Base-by-base conservation (phyloP, 352 stramenopile species). In the Sclerospora graminicola region DNA sequence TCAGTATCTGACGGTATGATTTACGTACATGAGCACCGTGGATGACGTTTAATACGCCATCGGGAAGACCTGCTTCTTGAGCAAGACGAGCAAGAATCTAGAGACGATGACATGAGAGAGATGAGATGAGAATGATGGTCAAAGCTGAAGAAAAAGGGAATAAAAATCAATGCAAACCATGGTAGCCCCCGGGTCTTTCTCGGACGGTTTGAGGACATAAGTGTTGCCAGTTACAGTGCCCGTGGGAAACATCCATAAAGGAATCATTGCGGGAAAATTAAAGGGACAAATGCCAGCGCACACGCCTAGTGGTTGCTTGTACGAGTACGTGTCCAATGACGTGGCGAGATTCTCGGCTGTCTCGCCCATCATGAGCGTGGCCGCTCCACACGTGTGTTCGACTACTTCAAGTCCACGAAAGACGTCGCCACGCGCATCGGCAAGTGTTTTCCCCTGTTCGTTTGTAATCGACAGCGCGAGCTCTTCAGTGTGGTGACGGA, bases 201-300 rank as follows among this genome's bases (percentile, higher is more conserved):
- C 91, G 8, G 82, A 96, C 4, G 91, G 90, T 73, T 99, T 99
- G 27, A 98, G 66, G 8, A 99, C 66, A 63, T 96, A 97, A 8
- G 94, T 97, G 73, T 99, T 99, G 24, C 95, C 95, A 11, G 74
- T 79, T 29, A 95, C 86, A 16, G 84, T 85, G 16, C 73, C 80
- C 8, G 91, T 77, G 19, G 85, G 83, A 62, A 95, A 82, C 87
- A 90, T 89, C 84, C 84, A 95, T 0, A 98, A 57, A 11, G 94
- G 92, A 54, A 98, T 98, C 95, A 99, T 98, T 33, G 89, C 91
- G 8, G 93, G 93, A 71, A 97, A 98, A 59, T 97, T 97, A 62
- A 98, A 97, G 8, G 89, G 90, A 41, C 82, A 95, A 57, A 96
- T 94, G 62, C 88, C 86, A 16, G 84, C 90, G 44, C 83, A 95